A percentile compares a stretch with the other conserved stretches of the same genome.
These are phyloP conservation scores for Tetracentron sinense DNA, from an alignment of 164 flowering plant species.

Conservation along the genomic window DNA sequence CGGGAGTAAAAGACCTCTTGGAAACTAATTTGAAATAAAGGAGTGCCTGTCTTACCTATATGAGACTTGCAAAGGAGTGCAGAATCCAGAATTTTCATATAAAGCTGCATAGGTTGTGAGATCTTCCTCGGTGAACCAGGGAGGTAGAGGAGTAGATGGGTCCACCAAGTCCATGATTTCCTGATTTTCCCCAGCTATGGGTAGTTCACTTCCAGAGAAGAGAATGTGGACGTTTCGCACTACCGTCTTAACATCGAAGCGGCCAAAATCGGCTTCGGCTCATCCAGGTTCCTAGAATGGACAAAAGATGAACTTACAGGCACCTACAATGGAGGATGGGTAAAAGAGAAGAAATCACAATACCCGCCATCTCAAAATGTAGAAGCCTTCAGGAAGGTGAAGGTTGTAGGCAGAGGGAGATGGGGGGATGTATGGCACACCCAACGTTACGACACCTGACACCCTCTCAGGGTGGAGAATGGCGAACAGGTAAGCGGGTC, in stretches of 20 bases:
- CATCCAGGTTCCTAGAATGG: constrained; percentile 41
- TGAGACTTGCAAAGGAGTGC: constrained; percentile 49
- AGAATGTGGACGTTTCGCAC: constrained; percentile 48
- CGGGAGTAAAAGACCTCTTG: no score
- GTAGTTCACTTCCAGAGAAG: constrained; percentile 48
- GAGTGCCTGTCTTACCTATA: constrained; percentile 59
- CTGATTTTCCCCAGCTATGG: constrained; percentile 36
- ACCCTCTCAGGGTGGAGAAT: constrained; percentile 30
- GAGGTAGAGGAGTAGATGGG: constrained; percentile 46
- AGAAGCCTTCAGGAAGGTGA: constrained; percentile 16
- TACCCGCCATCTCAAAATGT: constrained; percentile 23
- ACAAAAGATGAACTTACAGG: background rate
- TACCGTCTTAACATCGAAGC: constrained; percentile 47
- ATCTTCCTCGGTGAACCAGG: constrained; percentile 58
- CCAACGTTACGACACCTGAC: constrained; percentile 18
- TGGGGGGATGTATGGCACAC: background rate
- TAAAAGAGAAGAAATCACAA: background rate
- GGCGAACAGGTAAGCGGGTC: constrained; percentile 18
- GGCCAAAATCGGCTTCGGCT: constrained; percentile 58
- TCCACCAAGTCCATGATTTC: constrained; percentile 62
- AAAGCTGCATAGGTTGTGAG: constrained; percentile 31
- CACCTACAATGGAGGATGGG: background rate
- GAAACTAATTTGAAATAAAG: no score
- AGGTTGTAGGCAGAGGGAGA: background rate
- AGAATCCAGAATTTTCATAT: constrained; percentile 53